Evolutionary conservation across 2,329 filamentous ascomycete genomes (phyloP), one percentile per base, ranked within the genome.

Genomic region (Diaporthe longicolla): DNA sequence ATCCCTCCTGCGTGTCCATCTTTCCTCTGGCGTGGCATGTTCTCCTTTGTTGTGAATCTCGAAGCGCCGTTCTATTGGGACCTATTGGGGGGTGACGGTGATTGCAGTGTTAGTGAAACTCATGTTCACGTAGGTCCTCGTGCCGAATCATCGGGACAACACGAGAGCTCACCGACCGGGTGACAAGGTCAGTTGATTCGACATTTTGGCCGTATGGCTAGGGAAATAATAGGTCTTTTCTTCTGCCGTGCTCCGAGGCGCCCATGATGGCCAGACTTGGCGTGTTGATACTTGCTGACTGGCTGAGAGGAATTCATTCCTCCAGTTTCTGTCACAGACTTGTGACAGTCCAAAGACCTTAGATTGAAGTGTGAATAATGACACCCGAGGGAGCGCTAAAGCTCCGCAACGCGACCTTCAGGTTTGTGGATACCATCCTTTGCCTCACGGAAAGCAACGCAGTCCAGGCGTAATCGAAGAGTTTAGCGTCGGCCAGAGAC

Each of bases 41-140:
- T 26, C 63, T 66, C 63, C 63, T 24, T 19, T 52, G 63, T 52
- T 24, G 26, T 19, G 35, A 24, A 21, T 37, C 45, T 24, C 11
- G 61, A 66, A 66, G 63, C 63, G 63, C 63, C 37, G 45, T 66
- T n/a, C 45, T 17, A 40, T 32, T 21, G 17, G 19, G 58, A 63
- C 17, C 19, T 40, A 29, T 63, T 21, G 58, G 58, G 37, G 7
- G 19, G 58, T 45, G 58, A 63, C 10, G 29, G 58, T 63, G 37
- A 45, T 35, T 19, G 26, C 58, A 63, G 40, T 45, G 24, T 40
- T 63, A 37, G 24, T 63, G 58, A 63, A 63, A 63, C 58, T 10
- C 24, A 45, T 29, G 24, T 48, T 50, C 59, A 48, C 40, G 26
- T 6, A 32, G 59, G 59, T 43, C 21, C 43, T 48, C 43, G 9